Conservation (phyloP, 768 basidiomycete species). For the Polyporus arcularius region DNA sequence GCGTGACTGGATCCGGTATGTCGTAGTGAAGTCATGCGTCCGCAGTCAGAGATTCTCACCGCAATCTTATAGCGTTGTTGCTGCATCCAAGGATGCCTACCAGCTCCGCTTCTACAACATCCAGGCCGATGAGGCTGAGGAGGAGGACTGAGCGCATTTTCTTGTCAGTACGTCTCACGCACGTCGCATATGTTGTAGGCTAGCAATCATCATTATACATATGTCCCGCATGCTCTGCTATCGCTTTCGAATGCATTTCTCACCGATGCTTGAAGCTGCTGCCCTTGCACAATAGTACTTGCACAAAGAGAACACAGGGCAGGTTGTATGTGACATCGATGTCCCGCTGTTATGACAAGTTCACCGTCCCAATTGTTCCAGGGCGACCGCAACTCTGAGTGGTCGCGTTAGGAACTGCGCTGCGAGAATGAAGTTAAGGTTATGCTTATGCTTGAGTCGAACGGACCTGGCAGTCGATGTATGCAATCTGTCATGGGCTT, state of each 20-base stretch:
- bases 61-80: slow-evolving; percentile 66
- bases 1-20: slow-evolving; percentile 93
- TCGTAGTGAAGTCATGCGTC: slow-evolving; percentile 6
- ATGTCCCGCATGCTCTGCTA: slow-evolving; percentile 16
- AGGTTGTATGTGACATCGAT: background rate
- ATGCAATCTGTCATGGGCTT: slow-evolving; percentile 71
- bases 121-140: slow-evolving; percentile 60
- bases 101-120: slow-evolving; percentile 95
- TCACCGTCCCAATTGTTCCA: slow-evolving; percentile 73
- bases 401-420: slow-evolving; percentile 65
- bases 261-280: background rate
- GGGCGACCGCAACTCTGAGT: slow-evolving; percentile 53
- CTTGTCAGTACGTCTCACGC: slow-evolving; percentile 12
- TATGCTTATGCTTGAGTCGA: slow-evolving; percentile 81
- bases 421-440: slow-evolving; percentile 59
- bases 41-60: background rate
- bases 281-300: too few species aligned
- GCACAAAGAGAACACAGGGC: background rate
- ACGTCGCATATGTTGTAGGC: slow-evolving; percentile 25
- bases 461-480: slow-evolving; percentile 85
- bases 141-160: slow-evolving; percentile 40
- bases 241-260: slow-evolving; percentile 16
- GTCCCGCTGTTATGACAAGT: slow-evolving; percentile 23
- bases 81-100: slow-evolving; percentile 91
- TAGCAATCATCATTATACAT: slow-evolving; percentile 14